Evolutionary conservation across 108 stramenopile genomes (phyloP), one percentile per base, ranked within the genome.

Genomic region (Licmophora abbreviata): DNA sequence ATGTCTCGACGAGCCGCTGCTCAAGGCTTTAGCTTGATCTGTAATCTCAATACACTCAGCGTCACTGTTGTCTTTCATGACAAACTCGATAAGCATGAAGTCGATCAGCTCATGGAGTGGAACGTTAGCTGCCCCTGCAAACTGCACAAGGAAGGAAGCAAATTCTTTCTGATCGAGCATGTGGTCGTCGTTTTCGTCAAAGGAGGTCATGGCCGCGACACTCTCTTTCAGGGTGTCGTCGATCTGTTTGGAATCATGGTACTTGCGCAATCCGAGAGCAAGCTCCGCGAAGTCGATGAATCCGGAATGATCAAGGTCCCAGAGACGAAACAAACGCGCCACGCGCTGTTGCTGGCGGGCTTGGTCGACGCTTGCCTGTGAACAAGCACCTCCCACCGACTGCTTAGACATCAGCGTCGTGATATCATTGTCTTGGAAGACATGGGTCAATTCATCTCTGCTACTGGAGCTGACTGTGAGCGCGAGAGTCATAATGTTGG

Each of bases 31-130:
- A n/a, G n/a, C n/a, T n/a, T n/a, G n/a, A n/a, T n/a, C n/a, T n/a
- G n/a, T n/a, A n/a, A n/a, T n/a, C n/a, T n/a, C n/a, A n/a, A n/a
- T n/a, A n/a, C n/a, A n/a, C 26, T 59, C 58, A 11, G 4, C 36
- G 12, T 59, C 58, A 22, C 32, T 33, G 12, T 59, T 59, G 27
- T 59, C 58, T 36, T 59, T 59, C 29, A 59, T 12, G 14, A 48
- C 48, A 14, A 37, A 3, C 24, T 3, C 29, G 34, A 59, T 48
- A 48, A 59, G 28, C 45, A 57, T 47, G 20, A 57, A 57, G 20
- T 57, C 56, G 1, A 57, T 57, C 56, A 57, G 9, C 14, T 57
- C 56, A 27, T 57, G 20, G 3, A 38, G 14, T 1, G 23, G 18
- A 21, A 38, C 45, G 31, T 46, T 14, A n/a, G 44, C 26, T 6